Conservation (phyloP, 2,329 filamentous ascomycete species). For the Trichoderma asperellum region DNA sequence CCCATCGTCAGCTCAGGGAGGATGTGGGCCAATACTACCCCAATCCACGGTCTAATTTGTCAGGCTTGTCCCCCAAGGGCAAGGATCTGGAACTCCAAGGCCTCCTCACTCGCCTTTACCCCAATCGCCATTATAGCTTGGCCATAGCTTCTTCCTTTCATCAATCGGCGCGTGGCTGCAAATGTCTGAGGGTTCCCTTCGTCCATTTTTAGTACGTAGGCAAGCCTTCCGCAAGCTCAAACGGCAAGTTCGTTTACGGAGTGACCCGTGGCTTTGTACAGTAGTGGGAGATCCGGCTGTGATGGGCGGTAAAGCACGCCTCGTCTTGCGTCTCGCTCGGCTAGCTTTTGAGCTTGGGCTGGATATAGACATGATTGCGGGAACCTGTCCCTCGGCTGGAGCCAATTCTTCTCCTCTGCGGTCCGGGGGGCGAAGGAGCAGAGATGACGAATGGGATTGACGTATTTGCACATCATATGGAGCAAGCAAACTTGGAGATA, state of each 20-base stretch:
- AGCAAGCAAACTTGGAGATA: neutral
- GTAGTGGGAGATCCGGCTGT: slow-evolving; percentile 9
- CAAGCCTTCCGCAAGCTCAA: neutral
- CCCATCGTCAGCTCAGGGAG: slow-evolving; percentile 26
- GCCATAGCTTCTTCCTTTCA: slow-evolving; percentile 22
- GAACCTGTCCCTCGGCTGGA: slow-evolving; percentile 8
- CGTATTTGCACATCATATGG: neutral
- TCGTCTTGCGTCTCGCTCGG: neutral
- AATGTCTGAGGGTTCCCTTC: slow-evolving; percentile 17
- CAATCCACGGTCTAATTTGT: slow-evolving; percentile 20
- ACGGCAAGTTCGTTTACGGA: slow-evolving; percentile 5
- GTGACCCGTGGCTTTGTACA: neutral
- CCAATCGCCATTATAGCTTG: slow-evolving; percentile 13
- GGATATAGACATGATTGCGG: slow-evolving; percentile 3
- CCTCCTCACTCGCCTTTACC: slow-evolving; percentile 12
- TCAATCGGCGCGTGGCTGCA: neutral
- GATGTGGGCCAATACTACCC: slow-evolving; percentile 23
- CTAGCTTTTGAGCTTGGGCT: slow-evolving; percentile 10
- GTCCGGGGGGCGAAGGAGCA: neutral
- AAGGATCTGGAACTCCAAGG: slow-evolving; percentile 26
- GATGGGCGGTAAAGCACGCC: neutral
- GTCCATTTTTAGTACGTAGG: slow-evolving; percentile 6
- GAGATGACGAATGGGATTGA: neutral
- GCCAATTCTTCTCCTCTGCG: neutral
- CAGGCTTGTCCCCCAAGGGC: slow-evolving; percentile 11